Conservation (phyloP, 768 basidiomycete species). For the Butyriboletus loyo region DNA sequence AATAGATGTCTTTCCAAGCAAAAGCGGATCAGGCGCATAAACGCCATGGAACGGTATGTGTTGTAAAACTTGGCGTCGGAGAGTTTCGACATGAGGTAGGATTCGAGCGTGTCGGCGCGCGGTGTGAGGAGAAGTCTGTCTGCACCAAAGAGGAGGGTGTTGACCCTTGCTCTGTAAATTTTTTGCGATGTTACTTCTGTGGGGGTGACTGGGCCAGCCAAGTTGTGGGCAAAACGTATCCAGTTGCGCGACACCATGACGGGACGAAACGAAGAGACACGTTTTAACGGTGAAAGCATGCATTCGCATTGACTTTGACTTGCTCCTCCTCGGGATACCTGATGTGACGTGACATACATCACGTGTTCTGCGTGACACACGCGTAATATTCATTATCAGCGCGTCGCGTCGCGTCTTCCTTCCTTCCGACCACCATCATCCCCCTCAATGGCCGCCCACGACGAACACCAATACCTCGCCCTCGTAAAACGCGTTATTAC, state of each 20-base stretch:
- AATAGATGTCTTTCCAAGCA: conserved; percentile 40
- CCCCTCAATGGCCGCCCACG: conserved; percentile 42
- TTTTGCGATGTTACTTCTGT: conserved; percentile 9
- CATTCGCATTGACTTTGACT: background rate
- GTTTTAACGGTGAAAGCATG: conserved; percentile 8
- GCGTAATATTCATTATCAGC: conserved; percentile 4
- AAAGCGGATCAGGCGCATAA: conserved; percentile 38
- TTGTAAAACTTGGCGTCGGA: conserved; percentile 28
- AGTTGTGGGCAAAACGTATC: background rate
- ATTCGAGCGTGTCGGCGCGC: conserved; percentile 15
- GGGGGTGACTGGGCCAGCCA: background rate
- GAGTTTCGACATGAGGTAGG: conserved; percentile 22
- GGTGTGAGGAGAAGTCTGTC: conserved; percentile 26
- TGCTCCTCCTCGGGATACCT: background rate
- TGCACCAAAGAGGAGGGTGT: conserved; percentile 25
- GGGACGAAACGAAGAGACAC: conserved; percentile 2
- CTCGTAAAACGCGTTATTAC: conserved; percentile 77
- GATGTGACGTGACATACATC: conserved; percentile 16
- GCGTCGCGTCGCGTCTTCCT: conserved; percentile 4
- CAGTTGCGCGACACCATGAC: background rate
- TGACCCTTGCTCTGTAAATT: conserved; percentile 21
- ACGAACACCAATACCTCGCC: conserved; percentile 86
- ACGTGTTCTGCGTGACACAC: conserved; percentile 8
- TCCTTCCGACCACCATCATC: conserved; percentile 6
- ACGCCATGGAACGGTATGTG: conserved; percentile 30